A percentile compares a stretch with the other conserved stretches of the same genome.
phyloP scores from a whole-genome alignment of 1,139 yeast genomes.

The Lodderomyces jiufengensis region DNA sequence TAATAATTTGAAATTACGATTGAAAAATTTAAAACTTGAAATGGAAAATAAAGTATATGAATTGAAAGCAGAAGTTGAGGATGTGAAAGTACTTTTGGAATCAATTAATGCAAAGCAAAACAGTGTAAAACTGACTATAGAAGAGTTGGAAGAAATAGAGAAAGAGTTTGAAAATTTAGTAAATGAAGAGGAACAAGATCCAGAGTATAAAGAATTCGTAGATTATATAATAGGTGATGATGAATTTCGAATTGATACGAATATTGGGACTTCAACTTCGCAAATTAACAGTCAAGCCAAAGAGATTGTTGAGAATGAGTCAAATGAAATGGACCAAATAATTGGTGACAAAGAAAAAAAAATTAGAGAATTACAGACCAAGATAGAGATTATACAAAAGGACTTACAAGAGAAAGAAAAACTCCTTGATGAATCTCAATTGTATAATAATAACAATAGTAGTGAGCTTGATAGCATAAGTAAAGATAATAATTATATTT shows the following conservation, averaged over 20 bases:
- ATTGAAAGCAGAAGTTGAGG: slow-evolving; percentile 20
- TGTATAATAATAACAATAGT: slow-evolving; percentile 5
- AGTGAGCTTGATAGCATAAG: too few relatives aligned
- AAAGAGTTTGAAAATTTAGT: slow-evolving; percentile 17
- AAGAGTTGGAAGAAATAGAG: slow-evolving; percentile 18
- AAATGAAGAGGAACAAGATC: slow-evolving; percentile 7
- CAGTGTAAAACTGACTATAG: slow-evolving; percentile 14
- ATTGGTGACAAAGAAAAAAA: slow-evolving; percentile 10
- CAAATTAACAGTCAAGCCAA: slow-evolving; percentile 3
- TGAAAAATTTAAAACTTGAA: slow-evolving; percentile 18
- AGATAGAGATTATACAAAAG: slow-evolving; percentile 4
- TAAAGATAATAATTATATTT: slow-evolving; percentile 23
- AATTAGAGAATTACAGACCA: neutral
- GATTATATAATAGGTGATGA: neutral
- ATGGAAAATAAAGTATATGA: slow-evolving; percentile 18
- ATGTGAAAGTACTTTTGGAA: slow-evolving; percentile 17
- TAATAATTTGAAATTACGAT: slow-evolving; percentile 16
- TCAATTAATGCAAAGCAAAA: slow-evolving; percentile 14
- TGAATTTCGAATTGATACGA: neutral
- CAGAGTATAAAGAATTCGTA: slow-evolving; percentile 1
- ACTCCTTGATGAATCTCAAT: slow-evolving; percentile 4
- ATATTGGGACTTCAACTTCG: neutral
- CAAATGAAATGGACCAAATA: slow-evolving; percentile 5
- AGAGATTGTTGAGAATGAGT: slow-evolving; percentile 5
- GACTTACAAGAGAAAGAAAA: slow-evolving; percentile 6